phyloP scores from a whole-genome alignment of 352 stramenopile species.

The Phytophthora capsici region DNA sequence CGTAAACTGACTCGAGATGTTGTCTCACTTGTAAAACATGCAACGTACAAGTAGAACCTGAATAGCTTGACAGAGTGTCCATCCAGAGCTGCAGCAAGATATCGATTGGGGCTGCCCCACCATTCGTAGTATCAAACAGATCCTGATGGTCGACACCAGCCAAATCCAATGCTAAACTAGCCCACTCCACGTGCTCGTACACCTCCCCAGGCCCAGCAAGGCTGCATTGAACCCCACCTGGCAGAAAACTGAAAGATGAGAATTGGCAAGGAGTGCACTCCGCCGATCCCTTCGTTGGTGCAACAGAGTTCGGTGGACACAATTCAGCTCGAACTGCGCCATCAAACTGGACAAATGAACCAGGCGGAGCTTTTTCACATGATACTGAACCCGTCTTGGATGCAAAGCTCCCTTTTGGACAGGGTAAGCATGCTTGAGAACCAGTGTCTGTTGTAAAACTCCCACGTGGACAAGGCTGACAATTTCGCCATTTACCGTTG shows the following conservation, averaged over 20 bases:
- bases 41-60: constrained; percentile 15
- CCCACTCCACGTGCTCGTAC: constrained; percentile 49
- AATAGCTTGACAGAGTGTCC: constrained; percentile 29
- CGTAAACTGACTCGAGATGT: not conserved
- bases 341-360: constrained; percentile 42
- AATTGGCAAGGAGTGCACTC: constrained; percentile 39
- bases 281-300: constrained; percentile 23
- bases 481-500: constrained; percentile 36
- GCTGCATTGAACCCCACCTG: constrained; percentile 38
- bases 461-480: constrained; percentile 41
- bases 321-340: constrained; percentile 33
- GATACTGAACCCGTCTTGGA: constrained; percentile 17
- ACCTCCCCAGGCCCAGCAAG: constrained; percentile 44
- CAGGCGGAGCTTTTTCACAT: constrained; percentile 40
- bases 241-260: constrained; percentile 41
- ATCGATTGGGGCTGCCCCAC: constrained; percentile 2
- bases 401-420: constrained; percentile 46
- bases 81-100: constrained; percentile 29
- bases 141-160: constrained; percentile 21
- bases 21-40: constrained; percentile 36
- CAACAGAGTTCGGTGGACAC: constrained; percentile 40
- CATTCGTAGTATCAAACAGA: constrained; percentile 3
- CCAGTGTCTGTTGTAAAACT: constrained; percentile 27
- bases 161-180: constrained; percentile 32
- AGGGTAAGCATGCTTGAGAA: constrained; percentile 34